These are phyloP conservation scores for Ilex aquifolium DNA, from an alignment of 257 asterid species.

Conservation along the genomic window DNA sequence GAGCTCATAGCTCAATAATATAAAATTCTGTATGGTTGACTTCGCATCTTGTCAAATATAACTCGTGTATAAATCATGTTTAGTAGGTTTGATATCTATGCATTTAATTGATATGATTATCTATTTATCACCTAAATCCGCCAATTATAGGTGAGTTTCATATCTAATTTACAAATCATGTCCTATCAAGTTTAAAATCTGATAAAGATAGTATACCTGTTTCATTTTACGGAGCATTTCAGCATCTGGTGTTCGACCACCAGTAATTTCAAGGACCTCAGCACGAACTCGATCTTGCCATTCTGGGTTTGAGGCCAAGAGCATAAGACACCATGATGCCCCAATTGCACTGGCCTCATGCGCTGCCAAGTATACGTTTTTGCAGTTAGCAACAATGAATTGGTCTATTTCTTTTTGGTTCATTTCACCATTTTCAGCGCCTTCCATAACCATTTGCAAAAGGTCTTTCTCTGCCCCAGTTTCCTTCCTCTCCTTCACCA, in stretches of 20 bases:
- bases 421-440: constrained; percentile 21
- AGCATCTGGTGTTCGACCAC: constrained; percentile 26
- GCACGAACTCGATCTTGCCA: constrained; percentile 35
- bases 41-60: no score
- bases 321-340: constrained; percentile 52
- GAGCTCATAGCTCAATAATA: no score
- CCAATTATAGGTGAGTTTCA: no score
- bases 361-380: constrained; percentile 42
- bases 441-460: constrained; percentile 31
- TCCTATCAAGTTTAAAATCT: no score
- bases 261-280: constrained; percentile 31
- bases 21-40: no score
- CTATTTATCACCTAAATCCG: no score
- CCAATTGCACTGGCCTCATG: constrained; percentile 43
- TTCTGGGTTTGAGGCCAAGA: constrained; percentile 38
- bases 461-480: constrained; percentile 38
- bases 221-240: constrained; percentile 50
- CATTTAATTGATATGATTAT: no score
- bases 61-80: no score
- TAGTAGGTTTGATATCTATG: no score
- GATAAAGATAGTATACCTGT: constrained; percentile 14
- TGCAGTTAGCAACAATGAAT: constrained; percentile 49
- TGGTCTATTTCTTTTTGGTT: constrained; percentile 20
- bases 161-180: no score
- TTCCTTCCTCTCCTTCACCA: constrained; percentile 30